A percentile compares a stretch with the other conserved stretches of the same genome.
Conservation (phyloP, 2,329 filamentous ascomycete species). For the Aspergillus cejpii region DNA sequence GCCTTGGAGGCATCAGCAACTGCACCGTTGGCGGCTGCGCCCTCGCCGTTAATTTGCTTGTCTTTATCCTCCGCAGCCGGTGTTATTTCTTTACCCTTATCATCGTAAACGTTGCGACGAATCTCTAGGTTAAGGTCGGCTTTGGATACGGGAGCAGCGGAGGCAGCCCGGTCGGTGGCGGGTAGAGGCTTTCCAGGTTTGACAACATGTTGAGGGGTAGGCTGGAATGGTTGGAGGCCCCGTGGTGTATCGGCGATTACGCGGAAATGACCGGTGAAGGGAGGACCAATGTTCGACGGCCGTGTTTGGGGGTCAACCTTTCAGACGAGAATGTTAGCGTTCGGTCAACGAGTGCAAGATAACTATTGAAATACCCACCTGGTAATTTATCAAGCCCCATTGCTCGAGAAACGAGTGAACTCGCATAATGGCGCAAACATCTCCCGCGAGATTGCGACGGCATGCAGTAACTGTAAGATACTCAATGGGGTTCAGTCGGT, state of each 20-base stretch:
- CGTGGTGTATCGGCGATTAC: slow-evolving; percentile 92
- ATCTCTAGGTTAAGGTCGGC: slow-evolving; percentile 85
- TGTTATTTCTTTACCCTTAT: slow-evolving; percentile 76
- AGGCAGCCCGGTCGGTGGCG: slow-evolving; percentile 65
- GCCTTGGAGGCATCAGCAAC: slow-evolving; percentile 57
- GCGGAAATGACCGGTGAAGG: slow-evolving; percentile 95
- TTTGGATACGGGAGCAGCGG: slow-evolving; percentile 61
- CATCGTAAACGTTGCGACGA: slow-evolving; percentile 90
- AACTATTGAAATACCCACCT: slow-evolving; percentile 53
- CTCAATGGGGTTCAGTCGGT: slow-evolving; percentile 88
- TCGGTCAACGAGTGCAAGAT: not conserved
- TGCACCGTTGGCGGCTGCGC: slow-evolving; percentile 57
- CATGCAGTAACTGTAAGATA: slow-evolving; percentile 97
- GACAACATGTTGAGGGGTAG: slow-evolving; percentile 65
- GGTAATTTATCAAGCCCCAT: slow-evolving; percentile 98
- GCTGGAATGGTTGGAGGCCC: slow-evolving; percentile 91
- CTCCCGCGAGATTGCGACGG: slow-evolving; percentile 85
- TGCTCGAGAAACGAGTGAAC: slow-evolving; percentile 97
- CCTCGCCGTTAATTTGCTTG: slow-evolving; percentile 63
- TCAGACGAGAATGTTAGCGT: slow-evolving; percentile 6
- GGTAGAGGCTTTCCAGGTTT: slow-evolving; percentile 56
- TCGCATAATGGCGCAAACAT: slow-evolving; percentile 98
- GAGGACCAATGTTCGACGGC: slow-evolving; percentile 89
- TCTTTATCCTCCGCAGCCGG: slow-evolving; percentile 62
- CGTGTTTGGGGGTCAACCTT: slow-evolving; percentile 94